These are phyloP conservation scores for Diplogelasinospora grovesii DNA, from an alignment of 495 filamentous ascomycete genomes.

Conservation along the genomic window DNA sequence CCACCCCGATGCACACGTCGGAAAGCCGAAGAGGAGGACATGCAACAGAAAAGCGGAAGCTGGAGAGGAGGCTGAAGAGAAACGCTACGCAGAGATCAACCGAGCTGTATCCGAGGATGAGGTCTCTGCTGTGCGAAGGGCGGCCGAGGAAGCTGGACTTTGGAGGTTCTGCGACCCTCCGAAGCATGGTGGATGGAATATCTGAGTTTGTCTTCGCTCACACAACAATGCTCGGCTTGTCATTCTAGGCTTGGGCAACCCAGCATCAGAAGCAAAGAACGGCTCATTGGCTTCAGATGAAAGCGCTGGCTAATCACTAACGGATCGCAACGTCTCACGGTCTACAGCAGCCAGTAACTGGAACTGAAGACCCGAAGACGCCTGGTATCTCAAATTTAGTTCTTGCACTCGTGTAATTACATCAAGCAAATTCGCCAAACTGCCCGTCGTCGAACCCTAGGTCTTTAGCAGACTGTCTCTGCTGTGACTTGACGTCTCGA, in stretches of 20 bases:
- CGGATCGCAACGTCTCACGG: no score
- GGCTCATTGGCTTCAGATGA: no score
- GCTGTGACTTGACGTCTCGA: slow-evolving; percentile 43
- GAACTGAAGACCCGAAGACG: no score
- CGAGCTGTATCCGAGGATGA: slow-evolving; percentile 58
- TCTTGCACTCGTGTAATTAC: no score
- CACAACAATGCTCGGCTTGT: no score
- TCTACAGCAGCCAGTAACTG: no score
- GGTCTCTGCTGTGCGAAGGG: slow-evolving; percentile 50
- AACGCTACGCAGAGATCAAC: slow-evolving; percentile 70
- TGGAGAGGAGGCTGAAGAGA: slow-evolving; percentile 27
- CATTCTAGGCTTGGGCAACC: no score
- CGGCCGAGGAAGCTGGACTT: slow-evolving; percentile 60
- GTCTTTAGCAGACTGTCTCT: slow-evolving; percentile 45
- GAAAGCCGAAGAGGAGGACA: slow-evolving; percentile 46
- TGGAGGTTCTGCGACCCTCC: slow-evolving; percentile 71
- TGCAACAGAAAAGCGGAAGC: slow-evolving; percentile 5
- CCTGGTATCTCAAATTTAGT: no score
- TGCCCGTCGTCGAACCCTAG: slow-evolving; percentile 61
- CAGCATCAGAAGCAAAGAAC: no score
- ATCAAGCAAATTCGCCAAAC: slow-evolving; percentile 59
- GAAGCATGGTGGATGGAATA: slow-evolving; percentile 61
- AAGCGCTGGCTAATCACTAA: no score
- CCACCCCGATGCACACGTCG: slow-evolving; percentile 67
- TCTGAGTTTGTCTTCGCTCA: slow-evolving; percentile 43